Conservation (phyloP, 192 early-diverging fungal genomes). For the Coemansia sp. region DNA sequence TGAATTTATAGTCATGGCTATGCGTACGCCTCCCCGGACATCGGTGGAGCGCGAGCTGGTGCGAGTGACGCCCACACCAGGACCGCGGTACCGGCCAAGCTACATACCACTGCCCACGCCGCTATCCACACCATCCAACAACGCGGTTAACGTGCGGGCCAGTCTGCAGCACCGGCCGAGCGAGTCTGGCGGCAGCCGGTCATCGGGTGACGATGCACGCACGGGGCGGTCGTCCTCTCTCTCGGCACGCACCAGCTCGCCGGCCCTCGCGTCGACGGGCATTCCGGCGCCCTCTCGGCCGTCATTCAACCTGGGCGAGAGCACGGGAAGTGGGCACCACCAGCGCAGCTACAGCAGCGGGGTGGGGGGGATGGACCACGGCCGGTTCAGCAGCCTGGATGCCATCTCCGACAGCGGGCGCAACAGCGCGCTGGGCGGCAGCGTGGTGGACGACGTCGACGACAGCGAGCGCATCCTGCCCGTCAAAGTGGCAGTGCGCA, state of each 20-base stretch:
- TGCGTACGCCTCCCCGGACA: slow-evolving; percentile 13
- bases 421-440: slow-evolving; percentile 4
- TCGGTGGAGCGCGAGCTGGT: slow-evolving; percentile 16
- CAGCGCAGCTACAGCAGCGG: slow-evolving; percentile 13
- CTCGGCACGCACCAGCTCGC: slow-evolving; percentile 25
- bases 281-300: slow-evolving; percentile 11
- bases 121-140: neutral
- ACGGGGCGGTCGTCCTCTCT: slow-evolving; percentile 44
- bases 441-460: slow-evolving; percentile 10
- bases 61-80: slow-evolving; percentile 19
- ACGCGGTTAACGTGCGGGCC: neutral
- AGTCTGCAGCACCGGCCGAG: slow-evolving; percentile 12
- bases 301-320: slow-evolving; percentile 4
- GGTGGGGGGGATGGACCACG: neutral
- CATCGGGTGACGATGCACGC: slow-evolving; percentile 25
- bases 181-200: slow-evolving; percentile 11
- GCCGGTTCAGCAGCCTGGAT: slow-evolving; percentile 8
- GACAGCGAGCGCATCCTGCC: slow-evolving; percentile 44
- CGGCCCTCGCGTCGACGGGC: neutral
- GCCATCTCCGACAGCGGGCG: slow-evolving; percentile 2
- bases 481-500: slow-evolving; percentile 53
- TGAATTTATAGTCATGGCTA: slow-evolving; percentile 3
- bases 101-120: slow-evolving; percentile 34
- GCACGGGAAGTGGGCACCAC: neutral
- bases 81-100: slow-evolving; percentile 17